Evolutionary conservation across 805 yeast species (phyloP), one percentile per base, ranked within the genome.

Genomic region (Candida chilensis): DNA sequence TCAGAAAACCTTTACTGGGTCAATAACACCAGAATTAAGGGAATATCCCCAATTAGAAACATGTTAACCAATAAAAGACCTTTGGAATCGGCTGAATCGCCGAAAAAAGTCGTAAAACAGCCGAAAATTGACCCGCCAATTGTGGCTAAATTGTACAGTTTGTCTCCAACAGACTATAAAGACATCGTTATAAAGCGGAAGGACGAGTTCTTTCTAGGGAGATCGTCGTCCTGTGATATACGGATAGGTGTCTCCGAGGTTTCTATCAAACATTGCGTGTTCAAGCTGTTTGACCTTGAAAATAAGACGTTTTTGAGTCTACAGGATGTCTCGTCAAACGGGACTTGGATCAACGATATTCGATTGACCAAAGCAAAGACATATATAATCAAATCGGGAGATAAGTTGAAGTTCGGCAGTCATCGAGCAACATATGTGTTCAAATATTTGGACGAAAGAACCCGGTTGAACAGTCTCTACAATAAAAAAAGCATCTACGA

Each of bases 281-380:
- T 80, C 7, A 49, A 65, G 3, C 50, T 68, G 4, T 54, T 71
- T 31, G 44, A 57, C 34, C 42, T 14, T 39, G 25, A 33, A 12
- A 34, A 36, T 37, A 37, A 71, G 47, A 36, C 54, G 34, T 38
- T 63, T 42, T 36, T 72, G 11, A 60, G 69, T 37, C 44, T 79
- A 8, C 63, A 71, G 3, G 90, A 80, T 47, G 39, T 59, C 19
- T 67, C 75, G 38, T 58, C 82, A 3, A 80, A 81, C 46, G 88
- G 90, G 1, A 73, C 84, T 0, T 77, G 60, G 39, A 60, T 81
- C 12, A 81, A 81, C 42, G 83, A 74, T 10, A 65, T 62, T 20
- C 46, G 57, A 27, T 44, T 77, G 3, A 71, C 77, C 0, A 64
- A 60, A 16, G 71, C 67, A 10, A 62, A 68, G 19, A 64, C 62